A percentile compares a stretch with the other conserved stretches of the same genome.
phyloP scores from a whole-genome alignment of 495 filamentous ascomycete species.

The Aspergillus funiculosus region DNA sequence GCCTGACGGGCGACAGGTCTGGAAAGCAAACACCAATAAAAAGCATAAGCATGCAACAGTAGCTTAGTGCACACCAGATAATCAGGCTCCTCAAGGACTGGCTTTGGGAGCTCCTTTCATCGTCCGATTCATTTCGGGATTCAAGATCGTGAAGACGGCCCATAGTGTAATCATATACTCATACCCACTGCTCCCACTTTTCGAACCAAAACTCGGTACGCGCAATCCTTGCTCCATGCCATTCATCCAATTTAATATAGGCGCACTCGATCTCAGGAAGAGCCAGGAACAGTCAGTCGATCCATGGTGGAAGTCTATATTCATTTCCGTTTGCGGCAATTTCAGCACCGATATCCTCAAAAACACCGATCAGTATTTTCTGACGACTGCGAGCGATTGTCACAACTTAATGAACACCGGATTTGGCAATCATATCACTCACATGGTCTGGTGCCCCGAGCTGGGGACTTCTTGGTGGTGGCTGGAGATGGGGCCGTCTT shows the following conservation, averaged over 20 bases:
- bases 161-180: slow-evolving; percentile 19
- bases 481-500: not conserved
- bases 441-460: too few species aligned
- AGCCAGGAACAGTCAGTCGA: not conserved
- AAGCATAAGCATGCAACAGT: slow-evolving; percentile 20
- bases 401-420: too few species aligned
- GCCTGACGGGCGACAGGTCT: slow-evolving; percentile 19
- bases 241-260: too few species aligned
- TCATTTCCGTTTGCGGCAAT: slow-evolving; percentile 4
- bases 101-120: not conserved
- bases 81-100: slow-evolving; percentile 18
- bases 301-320: not conserved
- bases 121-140: not conserved
- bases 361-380: too few species aligned
- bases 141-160: slow-evolving; percentile 16
- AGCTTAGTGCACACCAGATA: slow-evolving; percentile 25
- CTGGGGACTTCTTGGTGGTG: not conserved
- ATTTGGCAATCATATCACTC: too few species aligned
- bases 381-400: too few species aligned
- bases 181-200: too few species aligned
- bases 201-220: too few species aligned
- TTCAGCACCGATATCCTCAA: not conserved
- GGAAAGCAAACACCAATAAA: slow-evolving; percentile 20
- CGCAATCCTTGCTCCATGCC: too few species aligned
- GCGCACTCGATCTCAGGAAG: too few species aligned